phyloP scores from a whole-genome alignment of 805 yeast genomes.

The Kodamaea restingae region DNA sequence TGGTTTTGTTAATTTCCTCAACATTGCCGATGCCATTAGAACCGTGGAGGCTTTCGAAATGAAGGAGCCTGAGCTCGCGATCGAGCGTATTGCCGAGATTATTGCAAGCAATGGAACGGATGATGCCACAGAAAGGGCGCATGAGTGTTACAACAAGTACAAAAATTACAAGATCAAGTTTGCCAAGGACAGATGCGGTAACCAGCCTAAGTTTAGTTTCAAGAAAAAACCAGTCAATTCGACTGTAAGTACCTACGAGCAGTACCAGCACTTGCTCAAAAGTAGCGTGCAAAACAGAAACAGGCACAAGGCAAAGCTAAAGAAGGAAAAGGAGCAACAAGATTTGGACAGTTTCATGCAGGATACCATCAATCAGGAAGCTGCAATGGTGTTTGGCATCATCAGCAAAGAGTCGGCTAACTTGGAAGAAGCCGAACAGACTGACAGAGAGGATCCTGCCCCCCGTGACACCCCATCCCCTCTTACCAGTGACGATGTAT shows the following conservation, averaged over 20 bases:
- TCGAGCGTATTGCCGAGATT: slow-evolving; percentile 47
- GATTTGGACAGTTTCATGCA: slow-evolving; percentile 14
- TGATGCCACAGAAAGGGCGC: slow-evolving; percentile 25
- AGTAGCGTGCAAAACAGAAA: slow-evolving; percentile 10
- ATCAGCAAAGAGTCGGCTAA: slow-evolving; percentile 20
- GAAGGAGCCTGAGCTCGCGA: slow-evolving; percentile 7
- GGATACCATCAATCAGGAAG: slow-evolving; percentile 34
- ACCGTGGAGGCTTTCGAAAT: slow-evolving; percentile 56
- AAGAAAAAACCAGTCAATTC: slow-evolving; percentile 38
- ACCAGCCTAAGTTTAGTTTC: slow-evolving; percentile 54
- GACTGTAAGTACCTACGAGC: slow-evolving; percentile 9
- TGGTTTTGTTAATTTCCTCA: slow-evolving; percentile 69
- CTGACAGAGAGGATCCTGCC: slow-evolving; percentile 6
- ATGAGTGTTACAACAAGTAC: slow-evolving; percentile 42
- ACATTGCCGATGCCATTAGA: slow-evolving; percentile 59
- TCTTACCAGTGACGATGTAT: neutral
- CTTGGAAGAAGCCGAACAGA: slow-evolving; percentile 4
- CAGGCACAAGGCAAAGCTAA: slow-evolving; percentile 3
- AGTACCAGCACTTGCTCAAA: slow-evolving; percentile 14
- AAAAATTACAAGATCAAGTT: slow-evolving; percentile 54
- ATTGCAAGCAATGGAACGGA: slow-evolving; percentile 42
- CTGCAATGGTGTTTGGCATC: slow-evolving; percentile 44
- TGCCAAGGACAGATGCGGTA: slow-evolving; percentile 81
- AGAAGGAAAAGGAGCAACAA: slow-evolving; percentile 3
- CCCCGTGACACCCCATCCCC: neutral